Evolutionary conservation across 192 early-diverging fungal species (phyloP).

Genomic region (Backusella macrospora): DNA sequence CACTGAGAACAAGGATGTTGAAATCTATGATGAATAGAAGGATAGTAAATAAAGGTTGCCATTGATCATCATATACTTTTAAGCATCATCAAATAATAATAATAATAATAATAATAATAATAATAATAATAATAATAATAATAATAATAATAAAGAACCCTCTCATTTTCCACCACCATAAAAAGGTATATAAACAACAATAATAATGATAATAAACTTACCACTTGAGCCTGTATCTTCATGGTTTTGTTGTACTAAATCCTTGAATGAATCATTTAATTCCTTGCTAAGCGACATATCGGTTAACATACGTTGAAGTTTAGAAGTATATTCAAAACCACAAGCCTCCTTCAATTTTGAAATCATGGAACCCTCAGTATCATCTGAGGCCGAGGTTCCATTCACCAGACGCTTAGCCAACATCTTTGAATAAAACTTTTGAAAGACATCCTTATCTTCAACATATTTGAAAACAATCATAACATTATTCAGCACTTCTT

Average conservation of each 20-base stretch:
- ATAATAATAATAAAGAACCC: no score
- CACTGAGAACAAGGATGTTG: constrained; percentile 83
- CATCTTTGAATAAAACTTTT: constrained; percentile 94
- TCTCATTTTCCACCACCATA: background rate
- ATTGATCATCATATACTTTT: background rate
- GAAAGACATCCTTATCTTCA: constrained; percentile 98
- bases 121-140: no score
- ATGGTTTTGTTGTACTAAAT: constrained; percentile 47
- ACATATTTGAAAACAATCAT: constrained; percentile 97
- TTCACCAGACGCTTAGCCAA: constrained; percentile 93
- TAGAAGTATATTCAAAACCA: constrained; percentile 93
- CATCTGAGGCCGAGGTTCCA: constrained; percentile 84
- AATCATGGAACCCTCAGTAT: constrained; percentile 92
- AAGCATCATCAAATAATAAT: no score
- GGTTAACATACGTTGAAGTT: constrained; percentile 94
- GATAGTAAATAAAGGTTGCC: background rate
- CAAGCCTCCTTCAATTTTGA: constrained; percentile 82
- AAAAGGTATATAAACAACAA: no score
- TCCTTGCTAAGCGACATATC: constrained; percentile 93
- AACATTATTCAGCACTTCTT: constrained; percentile 42
- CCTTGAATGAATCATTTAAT: constrained; percentile 83
- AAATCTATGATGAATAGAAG: constrained; percentile 60
- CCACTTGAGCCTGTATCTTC: constrained; percentile 30
- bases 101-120: no score
- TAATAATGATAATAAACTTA: constrained; percentile 9